A percentile compares a stretch with the other conserved stretches of the same genome.
phyloP scores from a whole-genome alignment of 2,329 filamentous ascomycete species.

The Scedosporium apiospermum region DNA sequence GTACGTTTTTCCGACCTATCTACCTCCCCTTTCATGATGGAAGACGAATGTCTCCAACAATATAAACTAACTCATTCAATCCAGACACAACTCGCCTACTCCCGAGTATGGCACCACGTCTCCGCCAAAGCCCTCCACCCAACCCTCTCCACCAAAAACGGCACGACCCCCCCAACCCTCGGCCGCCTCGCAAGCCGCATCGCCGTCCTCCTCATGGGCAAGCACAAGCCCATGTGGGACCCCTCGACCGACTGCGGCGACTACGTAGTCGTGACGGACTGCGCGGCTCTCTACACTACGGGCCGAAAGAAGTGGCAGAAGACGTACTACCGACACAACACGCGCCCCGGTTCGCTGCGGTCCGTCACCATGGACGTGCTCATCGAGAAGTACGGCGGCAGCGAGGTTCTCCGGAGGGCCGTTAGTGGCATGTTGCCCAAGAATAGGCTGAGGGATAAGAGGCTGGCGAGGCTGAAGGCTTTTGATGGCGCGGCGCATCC shows the following conservation, averaged over 20 bases:
- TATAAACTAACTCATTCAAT: not conserved
- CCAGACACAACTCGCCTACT: slow-evolving; percentile 93
- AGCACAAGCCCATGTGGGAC: slow-evolving; percentile 97
- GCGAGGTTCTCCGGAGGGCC: slow-evolving; percentile 81
- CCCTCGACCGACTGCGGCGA: slow-evolving; percentile 97
- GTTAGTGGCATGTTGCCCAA: slow-evolving; percentile 97
- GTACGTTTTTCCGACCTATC: slow-evolving; percentile 33
- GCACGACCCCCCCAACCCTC: slow-evolving; percentile 64
- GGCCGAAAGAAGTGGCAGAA: slow-evolving; percentile 92
- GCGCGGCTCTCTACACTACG: slow-evolving; percentile 76
- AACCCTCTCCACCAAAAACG: slow-evolving; percentile 47
- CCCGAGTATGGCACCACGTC: slow-evolving; percentile 83
- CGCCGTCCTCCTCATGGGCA: slow-evolving; percentile 86
- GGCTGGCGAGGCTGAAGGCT: slow-evolving; percentile 82
- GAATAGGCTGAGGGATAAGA: slow-evolving; percentile 81
- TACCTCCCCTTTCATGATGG: slow-evolving; percentile 1
- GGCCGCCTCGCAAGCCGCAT: slow-evolving; percentile 84
- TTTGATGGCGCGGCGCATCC: slow-evolving; percentile 92
- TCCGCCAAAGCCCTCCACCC: slow-evolving; percentile 61
- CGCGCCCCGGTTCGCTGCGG: slow-evolving; percentile 76
- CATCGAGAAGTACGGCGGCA: slow-evolving; percentile 88
- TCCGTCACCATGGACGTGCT: slow-evolving; percentile 89
- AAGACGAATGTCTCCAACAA: not conserved
- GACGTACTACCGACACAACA: slow-evolving; percentile 91
- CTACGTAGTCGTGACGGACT: slow-evolving; percentile 92